A percentile compares a stretch with the other conserved stretches of the same genome.
Conservation (phyloP, 352 stramenopile genomes). For the Blastocystis sp. region DNA sequence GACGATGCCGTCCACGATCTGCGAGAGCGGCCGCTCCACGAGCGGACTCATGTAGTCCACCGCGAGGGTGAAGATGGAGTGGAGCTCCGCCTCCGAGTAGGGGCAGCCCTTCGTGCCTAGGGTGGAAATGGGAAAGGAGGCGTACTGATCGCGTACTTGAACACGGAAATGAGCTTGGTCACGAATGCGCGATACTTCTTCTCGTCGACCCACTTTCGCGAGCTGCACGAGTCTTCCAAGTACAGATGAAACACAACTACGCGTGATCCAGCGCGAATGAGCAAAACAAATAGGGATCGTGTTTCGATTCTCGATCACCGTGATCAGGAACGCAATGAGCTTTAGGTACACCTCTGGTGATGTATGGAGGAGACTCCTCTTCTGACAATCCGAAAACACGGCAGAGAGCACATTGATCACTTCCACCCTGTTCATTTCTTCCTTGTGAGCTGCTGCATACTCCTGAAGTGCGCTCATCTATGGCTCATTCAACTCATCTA, state of each 20-base stretch:
- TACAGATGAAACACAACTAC: conserved; percentile 47
- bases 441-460: not conserved
- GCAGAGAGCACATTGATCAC: not conserved
- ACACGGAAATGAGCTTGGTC: conserved; percentile 36
- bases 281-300: not conserved
- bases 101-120: not conserved
- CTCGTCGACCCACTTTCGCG: conserved; percentile 44
- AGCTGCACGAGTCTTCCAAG: conserved; percentile 35
- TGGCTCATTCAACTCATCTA: not conserved
- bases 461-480: not conserved
- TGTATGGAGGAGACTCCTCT: not conserved
- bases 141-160: conserved; percentile 27
- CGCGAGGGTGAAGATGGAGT: not conserved
- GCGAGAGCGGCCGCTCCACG: not conserved
- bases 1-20: conserved; percentile 44
- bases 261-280: not conserved
- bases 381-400: not conserved
- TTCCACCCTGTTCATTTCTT: not conserved
- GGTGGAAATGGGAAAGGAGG: not conserved
- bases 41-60: conserved; percentile 32
- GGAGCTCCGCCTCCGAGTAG: conserved; percentile 30
- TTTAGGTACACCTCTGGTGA: not conserved
- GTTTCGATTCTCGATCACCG: not conserved
- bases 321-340: not conserved
- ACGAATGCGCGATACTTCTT: conserved; percentile 53